Conservation (phyloP, 2,329 filamentous ascomycete genomes). For the Chaetoscypha palmicola region DNA sequence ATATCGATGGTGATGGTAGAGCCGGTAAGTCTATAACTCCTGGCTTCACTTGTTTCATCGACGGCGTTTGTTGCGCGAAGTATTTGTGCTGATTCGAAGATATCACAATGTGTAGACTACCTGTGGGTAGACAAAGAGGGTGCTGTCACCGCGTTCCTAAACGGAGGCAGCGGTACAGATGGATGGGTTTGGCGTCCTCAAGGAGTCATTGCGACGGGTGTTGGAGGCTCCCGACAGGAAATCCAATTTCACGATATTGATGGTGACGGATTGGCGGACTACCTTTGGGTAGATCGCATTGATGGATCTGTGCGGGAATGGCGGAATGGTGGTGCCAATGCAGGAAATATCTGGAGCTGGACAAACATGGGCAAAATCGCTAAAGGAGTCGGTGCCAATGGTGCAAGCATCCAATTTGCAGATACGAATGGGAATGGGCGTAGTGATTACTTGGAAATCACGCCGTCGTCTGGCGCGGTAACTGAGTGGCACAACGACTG, state of each 20-base stretch:
- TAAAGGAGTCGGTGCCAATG: constrained; percentile 2
- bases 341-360: neutral
- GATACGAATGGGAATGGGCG: constrained; percentile 3
- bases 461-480: neutral
- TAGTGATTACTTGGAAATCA: neutral
- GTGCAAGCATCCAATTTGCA: constrained; percentile 1
- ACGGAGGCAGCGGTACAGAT: neutral
- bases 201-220: constrained; percentile 6
- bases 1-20: constrained; percentile 11
- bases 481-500: neutral
- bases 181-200: neutral
- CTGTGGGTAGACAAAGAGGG: constrained; percentile 5
- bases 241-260: neutral
- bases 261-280: neutral
- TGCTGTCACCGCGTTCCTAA: constrained; percentile 8
- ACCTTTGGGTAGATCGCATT: neutral
- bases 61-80: no score
- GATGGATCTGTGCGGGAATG: neutral
- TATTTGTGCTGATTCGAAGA: no score
- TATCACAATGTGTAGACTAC: no score
- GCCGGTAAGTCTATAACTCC: no score
- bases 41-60: no score
- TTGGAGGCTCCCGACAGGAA: neutral
- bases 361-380: constrained; percentile 1
- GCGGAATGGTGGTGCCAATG: neutral